phyloP scores from a whole-genome alignment of 2,329 filamentous ascomycete genomes.

The Epichloe aotearoae region DNA sequence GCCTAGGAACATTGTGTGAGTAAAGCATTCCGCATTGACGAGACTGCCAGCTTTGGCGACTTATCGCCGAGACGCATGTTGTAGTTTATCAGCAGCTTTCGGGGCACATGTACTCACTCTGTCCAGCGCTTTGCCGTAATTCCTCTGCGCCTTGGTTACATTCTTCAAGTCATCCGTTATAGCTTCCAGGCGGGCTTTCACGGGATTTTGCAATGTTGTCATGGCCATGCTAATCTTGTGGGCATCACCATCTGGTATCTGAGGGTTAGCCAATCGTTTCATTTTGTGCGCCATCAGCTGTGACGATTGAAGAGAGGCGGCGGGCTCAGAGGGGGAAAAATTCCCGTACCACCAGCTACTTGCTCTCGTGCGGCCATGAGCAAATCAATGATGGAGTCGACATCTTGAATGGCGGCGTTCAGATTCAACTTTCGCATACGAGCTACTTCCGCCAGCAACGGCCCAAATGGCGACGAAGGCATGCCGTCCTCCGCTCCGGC shows the following conservation, averaged over 20 bases:
- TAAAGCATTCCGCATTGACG: not conserved
- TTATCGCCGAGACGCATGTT: no score
- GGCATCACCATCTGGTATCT: conserved; percentile 18
- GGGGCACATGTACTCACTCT: conserved; percentile 37
- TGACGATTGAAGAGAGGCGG: not conserved
- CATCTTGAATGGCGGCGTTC: conserved; percentile 59
- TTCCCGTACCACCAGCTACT: conserved; percentile 51
- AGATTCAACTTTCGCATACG: conserved; percentile 57
- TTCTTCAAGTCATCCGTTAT: conserved; percentile 74
- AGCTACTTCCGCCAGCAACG: conserved; percentile 60
- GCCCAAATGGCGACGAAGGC: conserved; percentile 33
- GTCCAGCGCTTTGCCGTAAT: conserved; percentile 75
- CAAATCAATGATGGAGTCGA: conserved; percentile 70
- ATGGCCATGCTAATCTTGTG: conserved; percentile 60
- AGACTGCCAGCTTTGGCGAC: not conserved
- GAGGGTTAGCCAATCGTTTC: conserved; percentile 8
- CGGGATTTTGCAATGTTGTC: conserved; percentile 72
- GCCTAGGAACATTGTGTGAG: conserved; percentile 14
- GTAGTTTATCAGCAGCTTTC: not conserved
- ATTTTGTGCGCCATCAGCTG: not conserved
- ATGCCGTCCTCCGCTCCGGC: conserved; percentile 21
- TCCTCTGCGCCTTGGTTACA: conserved; percentile 67
- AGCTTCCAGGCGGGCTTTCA: conserved; percentile 68
- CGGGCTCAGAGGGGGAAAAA: not conserved
- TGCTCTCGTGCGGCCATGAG: conserved; percentile 60